Evolutionary conservation across 352 stramenopile genomes (phyloP).

Genomic region (Chrysophaeum taylorii): DNA sequence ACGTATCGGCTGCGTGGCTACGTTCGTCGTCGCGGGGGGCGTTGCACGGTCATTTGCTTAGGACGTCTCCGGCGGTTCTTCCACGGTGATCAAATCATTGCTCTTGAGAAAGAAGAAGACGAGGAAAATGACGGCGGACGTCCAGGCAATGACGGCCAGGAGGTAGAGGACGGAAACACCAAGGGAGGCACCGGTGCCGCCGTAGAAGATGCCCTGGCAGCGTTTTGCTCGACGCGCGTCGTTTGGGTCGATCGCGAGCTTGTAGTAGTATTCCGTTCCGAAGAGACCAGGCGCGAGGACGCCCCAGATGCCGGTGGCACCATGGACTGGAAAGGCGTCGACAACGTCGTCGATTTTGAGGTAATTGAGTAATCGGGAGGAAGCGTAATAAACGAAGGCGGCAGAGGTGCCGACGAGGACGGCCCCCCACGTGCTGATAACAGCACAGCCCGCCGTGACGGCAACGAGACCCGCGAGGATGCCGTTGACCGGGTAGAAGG

Average conservation of each 20-base stretch:
- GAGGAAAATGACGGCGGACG: background rate
- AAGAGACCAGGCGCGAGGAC: conserved; percentile 44
- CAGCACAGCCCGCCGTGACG: conserved; percentile 16
- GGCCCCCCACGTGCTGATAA: conserved; percentile 24
- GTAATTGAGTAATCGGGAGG: conserved; percentile 19
- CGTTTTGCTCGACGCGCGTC: conserved; percentile 18
- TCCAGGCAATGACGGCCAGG: conserved; percentile 24
- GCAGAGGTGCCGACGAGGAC: conserved; percentile 18
- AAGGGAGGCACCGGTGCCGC: conserved; percentile 32
- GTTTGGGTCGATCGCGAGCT: conserved; percentile 22
- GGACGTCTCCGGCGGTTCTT: too few species aligned
- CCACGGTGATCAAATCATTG: too few species aligned
- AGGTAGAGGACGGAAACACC: conserved; percentile 26
- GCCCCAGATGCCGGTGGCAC: conserved; percentile 44
- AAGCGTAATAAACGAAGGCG: conserved; percentile 18
- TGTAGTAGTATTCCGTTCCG: conserved; percentile 29
- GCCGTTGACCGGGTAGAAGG: too few species aligned
- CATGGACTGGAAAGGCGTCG: conserved; percentile 43
- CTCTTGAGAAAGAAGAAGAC: conserved; percentile 22
- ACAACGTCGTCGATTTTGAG: conserved; percentile 50
- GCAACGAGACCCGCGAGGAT: conserved; percentile 25
- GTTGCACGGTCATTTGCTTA: too few species aligned
- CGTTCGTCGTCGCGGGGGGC: too few species aligned
- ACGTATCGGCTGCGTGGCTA: too few species aligned
- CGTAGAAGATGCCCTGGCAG: conserved; percentile 39